Base-by-base conservation (phyloP, 2,329 filamentous ascomycete species). In the Botrytis byssoidea region DNA sequence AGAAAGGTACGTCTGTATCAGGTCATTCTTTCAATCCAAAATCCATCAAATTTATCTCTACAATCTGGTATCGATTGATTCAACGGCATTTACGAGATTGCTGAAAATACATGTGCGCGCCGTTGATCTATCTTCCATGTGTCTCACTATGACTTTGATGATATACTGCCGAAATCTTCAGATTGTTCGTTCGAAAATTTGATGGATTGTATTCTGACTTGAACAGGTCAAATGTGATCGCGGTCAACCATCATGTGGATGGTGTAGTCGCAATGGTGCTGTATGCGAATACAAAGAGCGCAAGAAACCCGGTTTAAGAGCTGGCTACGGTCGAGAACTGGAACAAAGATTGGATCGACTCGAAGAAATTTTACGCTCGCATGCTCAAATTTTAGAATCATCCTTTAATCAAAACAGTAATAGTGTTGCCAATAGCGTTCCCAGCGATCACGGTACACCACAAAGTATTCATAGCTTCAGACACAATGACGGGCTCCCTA, bases 221-320 rank as follows among this genome's bases (percentile, higher is more conserved):
- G 7, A 40, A 12, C 78, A 90, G 89, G 90, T 92, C 42, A 92
- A 92, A 86, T 93, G 91, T 82, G 92, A 95, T 82, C 88, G 93
- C 51, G 90, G 90, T 8, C 91, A 93, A 78, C 92, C 92, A 2
- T 88, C 89, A 9, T 92, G 90, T 78, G 89, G 90, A 68, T 91
- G 90, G 90, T 91, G 90, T 78, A 88, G 83, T 76, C 88, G 89
- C 74, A 91, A 92, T 81, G 86, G 86, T 46, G 88, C 88, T 44
- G 81, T 83, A 29, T 92, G 90, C 83, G 89, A 91, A 80, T 92
- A 92, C 82, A 91, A 90, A 79, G 89, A 91, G 79, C 86, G 90
- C 71, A 91, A 91, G 83, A 91, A 91, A 79, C 90, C 90, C 14
- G 90, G 90, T 0, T 82, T 91, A 44, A 77, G 80, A 74, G 90